Conservation (phyloP, 116 monocot genomes). For the Cymodocea nodosa region DNA sequence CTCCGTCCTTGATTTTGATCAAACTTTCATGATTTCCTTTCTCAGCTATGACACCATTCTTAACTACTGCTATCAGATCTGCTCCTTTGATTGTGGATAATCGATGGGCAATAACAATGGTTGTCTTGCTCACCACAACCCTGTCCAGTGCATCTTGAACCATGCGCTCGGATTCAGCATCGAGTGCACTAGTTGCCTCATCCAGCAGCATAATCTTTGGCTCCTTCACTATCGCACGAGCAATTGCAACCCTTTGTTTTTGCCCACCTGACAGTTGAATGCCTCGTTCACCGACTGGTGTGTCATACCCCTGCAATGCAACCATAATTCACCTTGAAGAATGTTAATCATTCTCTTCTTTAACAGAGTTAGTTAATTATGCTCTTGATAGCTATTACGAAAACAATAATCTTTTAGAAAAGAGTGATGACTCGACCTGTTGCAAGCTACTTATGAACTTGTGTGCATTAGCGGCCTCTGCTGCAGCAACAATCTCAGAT, state of each 20-base stretch:
- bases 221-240: slow-evolving; percentile 51
- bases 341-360: background rate
- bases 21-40: slow-evolving; percentile 23
- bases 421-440: slow-evolving; percentile 8
- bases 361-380: too few species aligned
- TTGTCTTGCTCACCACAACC: slow-evolving; percentile 45
- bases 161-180: slow-evolving; percentile 41
- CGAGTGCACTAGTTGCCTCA: slow-evolving; percentile 67
- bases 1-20: slow-evolving; percentile 16
- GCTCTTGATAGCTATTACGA: background rate
- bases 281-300: slow-evolving; percentile 32
- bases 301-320: slow-evolving; percentile 27
- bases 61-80: slow-evolving; percentile 29
- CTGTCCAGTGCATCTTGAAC: slow-evolving; percentile 43
- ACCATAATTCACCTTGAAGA: background rate
- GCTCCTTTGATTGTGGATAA: slow-evolving; percentile 29
- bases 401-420: background rate
- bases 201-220: slow-evolving; percentile 54
- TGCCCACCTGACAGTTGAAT: slow-evolving; percentile 63
- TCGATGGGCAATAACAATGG: slow-evolving; percentile 35
- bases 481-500: slow-evolving; percentile 39
- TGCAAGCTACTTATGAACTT: slow-evolving; percentile 30
- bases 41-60: slow-evolving; percentile 26
- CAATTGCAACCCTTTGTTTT: slow-evolving; percentile 62
- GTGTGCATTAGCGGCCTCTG: slow-evolving; percentile 44